Base-by-base conservation (phyloP, 2,329 filamentous ascomycete species). In the Ascochyta fabae region DNA sequence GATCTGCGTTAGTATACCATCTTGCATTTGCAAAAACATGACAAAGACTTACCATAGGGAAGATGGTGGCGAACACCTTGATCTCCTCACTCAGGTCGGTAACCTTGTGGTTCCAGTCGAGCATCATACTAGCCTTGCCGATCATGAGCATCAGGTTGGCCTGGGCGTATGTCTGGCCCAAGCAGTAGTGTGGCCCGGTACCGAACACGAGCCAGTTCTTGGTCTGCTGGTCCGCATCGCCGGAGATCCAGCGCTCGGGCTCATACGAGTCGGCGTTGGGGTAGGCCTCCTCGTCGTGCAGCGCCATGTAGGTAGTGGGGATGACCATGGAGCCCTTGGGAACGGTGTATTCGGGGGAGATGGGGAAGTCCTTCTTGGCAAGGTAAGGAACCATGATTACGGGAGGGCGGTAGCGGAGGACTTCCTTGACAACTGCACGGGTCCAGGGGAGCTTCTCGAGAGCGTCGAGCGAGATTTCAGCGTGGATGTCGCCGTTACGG, bases 131-230 rank as follows among this genome's bases (percentile, higher is more conserved):
- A 8, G 92, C 93, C 84, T 95, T 96, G 73, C 92, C 93, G 70
- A 96, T 84, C 84, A 96, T 90, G 42, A 91, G 86, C 72, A 91
- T 94, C 68, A 99, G 80, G 78, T 96, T 96, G 58, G 92, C 82
- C 75, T 91, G 88, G 8, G 92, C 95, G 71, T 97, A 99, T 40
- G 88, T 88, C 80, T 98, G 94, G 48, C 94, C 95, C 33, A 98
- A 83, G 77, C 95, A 99, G 82, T 98, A 96, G 79, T 98, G 95
- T 67, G 95, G 91, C 7, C 95, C 95, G 16, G 91, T 93, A 69
- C 95, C 95, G 68, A 99, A 98, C 16, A 98, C 93, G 47, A 99
- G 84, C 83, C 88, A 98, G 82, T 98, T 99, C 88, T 97, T 98
- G 73, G 88, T 89, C 65, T 94, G 89, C 76, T 89, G 86, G 77